Conservation (phyloP, 2,329 filamentous ascomycete species). For the Stemphylium lycopersici region DNA sequence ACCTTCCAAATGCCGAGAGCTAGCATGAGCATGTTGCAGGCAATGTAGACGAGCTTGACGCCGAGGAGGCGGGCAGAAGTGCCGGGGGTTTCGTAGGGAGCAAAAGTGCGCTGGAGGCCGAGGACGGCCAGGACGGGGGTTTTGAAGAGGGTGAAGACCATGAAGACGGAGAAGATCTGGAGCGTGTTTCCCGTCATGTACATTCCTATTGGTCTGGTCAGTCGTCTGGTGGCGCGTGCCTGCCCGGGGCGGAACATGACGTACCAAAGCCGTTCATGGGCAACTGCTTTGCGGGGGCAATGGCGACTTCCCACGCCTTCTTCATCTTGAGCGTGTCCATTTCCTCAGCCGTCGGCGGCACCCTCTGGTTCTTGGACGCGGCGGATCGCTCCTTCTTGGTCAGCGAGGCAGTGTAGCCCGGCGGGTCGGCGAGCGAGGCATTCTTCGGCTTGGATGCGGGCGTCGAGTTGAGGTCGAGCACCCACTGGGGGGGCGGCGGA, state of each 20-base stretch:
- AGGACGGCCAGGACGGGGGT: conserved; percentile 86
- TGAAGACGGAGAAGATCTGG: conserved; percentile 99
- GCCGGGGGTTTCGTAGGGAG: conserved; percentile 83
- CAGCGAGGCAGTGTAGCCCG: conserved; percentile 70
- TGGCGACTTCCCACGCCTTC: conserved; percentile 97
- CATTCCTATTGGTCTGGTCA: conserved; percentile 64
- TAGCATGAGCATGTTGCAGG: conserved; percentile 83
- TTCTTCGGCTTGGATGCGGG: conserved; percentile 70
- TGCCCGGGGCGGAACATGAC: conserved; percentile 4
- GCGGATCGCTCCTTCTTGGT: conserved; percentile 50
- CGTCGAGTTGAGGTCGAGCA: conserved; percentile 75
- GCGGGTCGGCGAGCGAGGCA: conserved; percentile 77
- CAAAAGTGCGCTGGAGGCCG: conserved; percentile 84
- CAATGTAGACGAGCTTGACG: conserved; percentile 86
- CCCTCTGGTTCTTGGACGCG: conserved; percentile 57
- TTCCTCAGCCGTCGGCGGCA: conserved; percentile 76
- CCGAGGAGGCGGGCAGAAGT: conserved; percentile 75
- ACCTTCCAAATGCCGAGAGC: conserved; percentile 94
- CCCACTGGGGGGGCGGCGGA: conserved; percentile 75
- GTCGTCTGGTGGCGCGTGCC: conserved; percentile 1
- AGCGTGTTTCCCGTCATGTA: conserved; percentile 99
- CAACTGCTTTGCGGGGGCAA: conserved; percentile 89
- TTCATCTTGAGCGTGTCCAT: conserved; percentile 97
- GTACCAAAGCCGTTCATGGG: conserved; percentile 95
- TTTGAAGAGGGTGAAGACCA: conserved; percentile 99